Conservation (phyloP, 2,329 filamentous ascomycete genomes). For the Diaporthe citri region DNA sequence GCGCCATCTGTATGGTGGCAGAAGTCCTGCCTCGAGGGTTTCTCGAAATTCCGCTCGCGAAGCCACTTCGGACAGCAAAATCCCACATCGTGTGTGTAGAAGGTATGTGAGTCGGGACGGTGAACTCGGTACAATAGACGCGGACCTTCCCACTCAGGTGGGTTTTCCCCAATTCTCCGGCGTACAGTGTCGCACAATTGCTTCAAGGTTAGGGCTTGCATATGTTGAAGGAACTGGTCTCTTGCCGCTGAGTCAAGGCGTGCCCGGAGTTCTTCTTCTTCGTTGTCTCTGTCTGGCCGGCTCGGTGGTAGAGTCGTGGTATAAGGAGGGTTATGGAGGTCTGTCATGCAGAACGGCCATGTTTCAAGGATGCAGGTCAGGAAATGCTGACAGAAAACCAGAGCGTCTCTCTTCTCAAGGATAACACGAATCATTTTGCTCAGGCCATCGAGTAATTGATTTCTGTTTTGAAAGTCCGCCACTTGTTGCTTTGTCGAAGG, state of each 20-base stretch:
- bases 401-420: background rate
- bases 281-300: background rate
- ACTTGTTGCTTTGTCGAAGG: background rate
- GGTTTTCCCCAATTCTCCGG: background rate
- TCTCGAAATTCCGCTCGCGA: background rate
- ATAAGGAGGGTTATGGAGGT: background rate
- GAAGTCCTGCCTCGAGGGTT: background rate
- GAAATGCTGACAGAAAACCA: background rate
- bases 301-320: background rate
- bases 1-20: background rate
- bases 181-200: background rate
- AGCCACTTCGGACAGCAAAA: background rate
- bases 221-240: fast-evolving
- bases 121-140: background rate
- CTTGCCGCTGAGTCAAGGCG: background rate
- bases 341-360: background rate
- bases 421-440: background rate
- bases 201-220: background rate
- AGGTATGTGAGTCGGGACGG: background rate
- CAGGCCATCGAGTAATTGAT: background rate
- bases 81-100: background rate
- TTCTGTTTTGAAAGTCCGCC: background rate
- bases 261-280: background rate
- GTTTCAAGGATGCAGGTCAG: background rate
- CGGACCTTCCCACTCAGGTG: background rate